These are phyloP conservation scores for Orbilia brochopaga DNA, from an alignment of 2,329 filamentous ascomycete species.

Conservation along the genomic window DNA sequence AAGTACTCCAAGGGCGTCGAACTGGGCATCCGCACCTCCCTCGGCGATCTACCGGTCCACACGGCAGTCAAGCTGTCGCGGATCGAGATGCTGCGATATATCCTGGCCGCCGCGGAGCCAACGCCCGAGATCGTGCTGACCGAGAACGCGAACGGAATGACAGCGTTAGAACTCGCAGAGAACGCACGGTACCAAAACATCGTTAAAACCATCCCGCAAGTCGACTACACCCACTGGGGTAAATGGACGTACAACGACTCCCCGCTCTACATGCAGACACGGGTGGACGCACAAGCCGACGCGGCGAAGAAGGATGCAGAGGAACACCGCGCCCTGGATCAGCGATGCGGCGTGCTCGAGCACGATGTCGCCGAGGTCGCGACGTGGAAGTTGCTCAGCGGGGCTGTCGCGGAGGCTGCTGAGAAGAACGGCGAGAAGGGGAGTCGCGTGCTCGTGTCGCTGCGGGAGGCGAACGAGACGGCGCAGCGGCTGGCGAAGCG, in stretches of 20 bases:
- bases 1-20: slow-evolving; percentile 65
- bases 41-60: slow-evolving; percentile 61
- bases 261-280: slow-evolving; percentile 3
- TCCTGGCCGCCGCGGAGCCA: slow-evolving; percentile 53
- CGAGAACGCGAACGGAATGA: slow-evolving; percentile 54
- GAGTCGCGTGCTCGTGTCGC: slow-evolving; percentile 30
- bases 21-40: slow-evolving; percentile 60
- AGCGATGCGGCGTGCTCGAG: slow-evolving; percentile 9
- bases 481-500: slow-evolving; percentile 41
- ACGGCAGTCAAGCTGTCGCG: slow-evolving; percentile 38
- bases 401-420: slow-evolving; percentile 12
- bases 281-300: no score
- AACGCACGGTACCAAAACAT: slow-evolving; percentile 43
- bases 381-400: slow-evolving; percentile 34
- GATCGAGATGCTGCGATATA: slow-evolving; percentile 12
- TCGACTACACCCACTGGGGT: slow-evolving; percentile 22
- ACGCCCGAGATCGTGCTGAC: slow-evolving; percentile 52
- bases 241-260: slow-evolving; percentile 9
- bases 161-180: slow-evolving; percentile 52
- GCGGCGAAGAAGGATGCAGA: background rate
- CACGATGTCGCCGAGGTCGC: slow-evolving; percentile 11
- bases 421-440: background rate
- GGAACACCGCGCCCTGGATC: background rate
- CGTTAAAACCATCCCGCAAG: slow-evolving; percentile 11
- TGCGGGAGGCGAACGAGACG: slow-evolving; percentile 41